Conservation (phyloP, 345 rosid genomes). For the Microcos paniculata region DNA sequence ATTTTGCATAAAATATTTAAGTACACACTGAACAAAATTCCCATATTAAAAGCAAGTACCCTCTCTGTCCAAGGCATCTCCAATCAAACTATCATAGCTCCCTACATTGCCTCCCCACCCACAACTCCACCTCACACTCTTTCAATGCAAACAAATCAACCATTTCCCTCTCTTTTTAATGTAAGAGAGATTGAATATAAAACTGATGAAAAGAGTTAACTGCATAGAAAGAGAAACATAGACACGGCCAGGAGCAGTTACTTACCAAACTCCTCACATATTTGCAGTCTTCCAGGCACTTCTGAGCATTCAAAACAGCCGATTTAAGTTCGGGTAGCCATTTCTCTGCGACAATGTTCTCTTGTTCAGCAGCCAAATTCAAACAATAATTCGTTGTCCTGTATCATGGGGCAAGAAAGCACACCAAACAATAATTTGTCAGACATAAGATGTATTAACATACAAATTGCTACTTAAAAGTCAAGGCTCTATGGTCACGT, state of each 20-base stretch:
- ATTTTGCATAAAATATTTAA: not conserved
- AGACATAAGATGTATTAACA: not conserved
- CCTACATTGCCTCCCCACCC: not conserved
- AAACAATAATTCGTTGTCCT: constrained; percentile 82
- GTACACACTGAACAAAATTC: not conserved
- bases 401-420: constrained; percentile 22
- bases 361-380: constrained; percentile 83
- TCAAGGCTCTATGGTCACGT: not conserved
- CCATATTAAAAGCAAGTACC: not conserved
- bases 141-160: not conserved
- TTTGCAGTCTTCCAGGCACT: constrained; percentile 72
- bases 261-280: constrained; percentile 84
- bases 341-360: constrained; percentile 60
- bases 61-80: not conserved
- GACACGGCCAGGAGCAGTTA: constrained; percentile 5
- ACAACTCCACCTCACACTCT: not conserved
- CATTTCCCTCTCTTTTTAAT: not conserved
- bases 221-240: not conserved
- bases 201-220: not conserved
- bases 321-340: constrained; percentile 90
- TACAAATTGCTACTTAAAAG: not conserved
- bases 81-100: not conserved
- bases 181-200: not conserved
- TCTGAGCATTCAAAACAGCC: constrained; percentile 67
- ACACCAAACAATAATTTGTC: not conserved